Percentiles rank a stretch among this genome's conserved stretches.
These are phyloP conservation scores for Erodium chrysanthum DNA, from an alignment of 441 rosid species.

Conservation along the genomic window DNA sequence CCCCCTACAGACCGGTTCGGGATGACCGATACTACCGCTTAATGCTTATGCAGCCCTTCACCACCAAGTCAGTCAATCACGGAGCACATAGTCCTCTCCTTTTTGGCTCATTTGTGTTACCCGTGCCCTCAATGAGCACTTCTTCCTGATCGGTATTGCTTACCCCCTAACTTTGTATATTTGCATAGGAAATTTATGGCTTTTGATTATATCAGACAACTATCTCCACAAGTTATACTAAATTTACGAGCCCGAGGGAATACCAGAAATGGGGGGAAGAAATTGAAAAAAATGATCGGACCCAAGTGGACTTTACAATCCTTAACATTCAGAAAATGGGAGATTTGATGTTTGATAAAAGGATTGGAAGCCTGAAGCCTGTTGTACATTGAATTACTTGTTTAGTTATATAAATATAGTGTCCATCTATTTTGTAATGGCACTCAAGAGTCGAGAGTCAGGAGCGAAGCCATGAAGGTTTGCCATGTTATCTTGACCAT, in stretches of 20 bases:
- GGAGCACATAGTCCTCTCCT: background rate
- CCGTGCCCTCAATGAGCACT: conserved; percentile 8
- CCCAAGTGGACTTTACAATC: background rate
- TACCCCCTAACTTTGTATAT: conserved; percentile 19
- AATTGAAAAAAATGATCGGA: background rate
- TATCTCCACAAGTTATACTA: conserved; percentile 7
- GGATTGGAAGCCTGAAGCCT: background rate
- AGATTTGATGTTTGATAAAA: background rate
- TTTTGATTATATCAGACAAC: conserved; percentile 14
- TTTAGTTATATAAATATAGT: background rate
- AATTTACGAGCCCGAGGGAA: conserved; percentile 8
- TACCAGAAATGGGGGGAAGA: background rate
- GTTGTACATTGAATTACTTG: conserved; percentile 1
- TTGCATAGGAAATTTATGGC: conserved; percentile 26
- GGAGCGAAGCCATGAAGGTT: too few species aligned
- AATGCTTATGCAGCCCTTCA: conserved; percentile 7
- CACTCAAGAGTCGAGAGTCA: too few species aligned
- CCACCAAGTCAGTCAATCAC: conserved; percentile 5
- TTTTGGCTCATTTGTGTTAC: conserved; percentile 12
- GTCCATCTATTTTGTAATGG: too few species aligned
- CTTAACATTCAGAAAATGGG: background rate
- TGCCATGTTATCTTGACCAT: too few species aligned
- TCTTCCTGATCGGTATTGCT: conserved; percentile 10
- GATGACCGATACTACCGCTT: conserved; percentile 5
- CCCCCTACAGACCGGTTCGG: conserved; percentile 32